phyloP scores from a whole-genome alignment of 2,329 filamentous ascomycete genomes.

The Aspergillus jensenii region DNA sequence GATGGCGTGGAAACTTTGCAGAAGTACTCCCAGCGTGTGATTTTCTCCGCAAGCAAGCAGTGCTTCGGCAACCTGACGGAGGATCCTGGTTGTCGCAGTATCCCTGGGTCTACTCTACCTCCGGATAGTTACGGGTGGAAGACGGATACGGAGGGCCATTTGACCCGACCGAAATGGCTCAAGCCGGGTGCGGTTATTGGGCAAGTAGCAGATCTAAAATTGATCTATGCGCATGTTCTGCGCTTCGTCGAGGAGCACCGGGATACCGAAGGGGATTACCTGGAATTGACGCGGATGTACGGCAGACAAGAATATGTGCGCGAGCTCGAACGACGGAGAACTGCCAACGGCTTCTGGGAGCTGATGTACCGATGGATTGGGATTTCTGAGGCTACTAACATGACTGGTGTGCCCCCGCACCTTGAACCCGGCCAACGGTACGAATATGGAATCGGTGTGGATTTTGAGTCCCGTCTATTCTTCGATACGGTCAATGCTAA shows the following conservation, averaged over 20 bases:
- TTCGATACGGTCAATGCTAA: constrained; percentile 44
- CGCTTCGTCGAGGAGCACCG: constrained; percentile 35
- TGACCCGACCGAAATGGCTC: constrained; percentile 50
- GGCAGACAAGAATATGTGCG: constrained; percentile 55
- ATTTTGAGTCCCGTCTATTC: constrained; percentile 54
- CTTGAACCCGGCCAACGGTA: constrained; percentile 41
- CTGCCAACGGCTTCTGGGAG: constrained; percentile 34
- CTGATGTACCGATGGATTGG: constrained; percentile 40
- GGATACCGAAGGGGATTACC: constrained; percentile 42
- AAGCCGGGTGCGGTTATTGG: constrained; percentile 53
- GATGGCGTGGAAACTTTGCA: constrained; percentile 28
- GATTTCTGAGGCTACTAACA: constrained; percentile 38
- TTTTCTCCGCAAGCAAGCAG: constrained; percentile 57
- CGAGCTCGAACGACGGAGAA: constrained; percentile 40
- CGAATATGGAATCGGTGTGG: constrained; percentile 54
- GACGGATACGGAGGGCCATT: constrained; percentile 40
- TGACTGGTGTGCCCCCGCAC: constrained; percentile 34
- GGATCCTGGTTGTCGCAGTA: constrained; percentile 53
- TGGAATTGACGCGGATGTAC: constrained; percentile 53
- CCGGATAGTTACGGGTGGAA: constrained; percentile 49
- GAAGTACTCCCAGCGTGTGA: constrained; percentile 53
- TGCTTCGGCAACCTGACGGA: constrained; percentile 47
- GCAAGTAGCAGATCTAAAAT: constrained; percentile 48
- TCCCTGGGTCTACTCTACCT: constrained; percentile 53
- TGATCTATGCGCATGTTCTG: constrained; percentile 47